Percentiles rank a stretch among this genome's conserved stretches.
These are phyloP conservation scores for Melanomma pulvis-pyrius DNA, from an alignment of 495 filamentous ascomycete species.

Conservation along the genomic window DNA sequence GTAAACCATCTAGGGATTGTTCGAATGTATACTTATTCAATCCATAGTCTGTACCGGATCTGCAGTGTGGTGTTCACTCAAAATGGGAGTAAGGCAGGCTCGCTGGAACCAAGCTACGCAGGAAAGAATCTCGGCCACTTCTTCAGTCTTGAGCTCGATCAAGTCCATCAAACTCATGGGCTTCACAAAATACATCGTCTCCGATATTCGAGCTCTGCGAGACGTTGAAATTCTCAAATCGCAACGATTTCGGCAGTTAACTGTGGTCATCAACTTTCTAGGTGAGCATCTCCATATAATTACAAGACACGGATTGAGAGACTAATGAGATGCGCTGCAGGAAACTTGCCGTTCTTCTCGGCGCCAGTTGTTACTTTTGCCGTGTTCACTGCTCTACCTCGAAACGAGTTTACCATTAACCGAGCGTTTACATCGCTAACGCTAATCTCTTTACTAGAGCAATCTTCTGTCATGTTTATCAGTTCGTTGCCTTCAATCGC, in stretches of 20 bases:
- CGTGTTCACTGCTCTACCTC: neutral
- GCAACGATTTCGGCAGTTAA: neutral
- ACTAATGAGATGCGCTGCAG: neutral
- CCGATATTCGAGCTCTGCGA: neutral
- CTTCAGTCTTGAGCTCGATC: neutral
- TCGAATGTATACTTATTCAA: neutral
- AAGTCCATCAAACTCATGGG: conserved; percentile 1
- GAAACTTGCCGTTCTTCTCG: neutral
- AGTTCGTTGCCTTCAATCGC: neutral
- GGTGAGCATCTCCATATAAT: neutral
- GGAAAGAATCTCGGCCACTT: neutral
- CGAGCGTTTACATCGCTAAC: neutral
- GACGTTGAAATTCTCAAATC: neutral
- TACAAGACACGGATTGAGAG: neutral
- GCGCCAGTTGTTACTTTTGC: neutral
- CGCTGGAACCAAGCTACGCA: neutral
- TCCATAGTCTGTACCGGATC: neutral
- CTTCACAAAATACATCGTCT: neutral
- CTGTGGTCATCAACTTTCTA: neutral
- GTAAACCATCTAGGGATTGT: neutral
- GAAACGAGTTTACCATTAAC: neutral
- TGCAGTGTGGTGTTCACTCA: neutral
- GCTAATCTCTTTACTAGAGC: neutral
- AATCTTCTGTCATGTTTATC: neutral
- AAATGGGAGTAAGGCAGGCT: neutral